phyloP scores from a whole-genome alignment of 225 moss, liverwort and hornwort species.

The Pleurozium schreberi region DNA sequence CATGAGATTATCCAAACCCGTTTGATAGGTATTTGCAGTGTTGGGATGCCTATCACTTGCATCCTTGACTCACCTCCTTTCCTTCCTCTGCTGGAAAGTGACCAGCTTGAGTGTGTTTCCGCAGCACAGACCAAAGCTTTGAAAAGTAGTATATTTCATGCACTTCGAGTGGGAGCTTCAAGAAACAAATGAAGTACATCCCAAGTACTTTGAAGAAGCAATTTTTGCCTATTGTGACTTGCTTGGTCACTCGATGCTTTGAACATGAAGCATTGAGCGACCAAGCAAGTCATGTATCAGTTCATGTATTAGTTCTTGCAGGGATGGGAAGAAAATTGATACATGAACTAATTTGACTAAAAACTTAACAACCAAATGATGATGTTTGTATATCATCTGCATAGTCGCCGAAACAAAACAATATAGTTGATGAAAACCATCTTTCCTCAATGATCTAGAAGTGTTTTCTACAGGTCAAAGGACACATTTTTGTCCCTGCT shows the following conservation, averaged over 20 bases:
- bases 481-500: fast-evolving
- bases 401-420: too few species aligned
- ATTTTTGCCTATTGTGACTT: not conserved
- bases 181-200: not conserved
- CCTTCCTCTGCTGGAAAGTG: not conserved
- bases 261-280: too few species aligned
- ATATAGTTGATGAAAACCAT: too few species aligned
- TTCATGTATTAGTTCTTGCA: not conserved
- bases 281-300: too few species aligned
- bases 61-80: not conserved
- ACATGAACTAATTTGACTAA: too few species aligned
- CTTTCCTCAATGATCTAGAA: too few species aligned
- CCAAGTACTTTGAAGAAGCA: not conserved
- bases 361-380: too few species aligned
- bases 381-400: too few species aligned
- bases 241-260: not conserved
- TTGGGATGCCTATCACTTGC: not conserved
- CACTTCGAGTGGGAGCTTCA: not conserved
- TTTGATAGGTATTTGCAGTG: not conserved
- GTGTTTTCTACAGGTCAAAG: fast-evolving
- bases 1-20: not conserved
- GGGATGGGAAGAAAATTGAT: not conserved
- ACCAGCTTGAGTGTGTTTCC: not conserved
- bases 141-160: not conserved
- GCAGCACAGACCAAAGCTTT: not conserved